These are phyloP conservation scores for Mycena venus DNA, from an alignment of 768 basidiomycete genomes.

Conservation along the genomic window DNA sequence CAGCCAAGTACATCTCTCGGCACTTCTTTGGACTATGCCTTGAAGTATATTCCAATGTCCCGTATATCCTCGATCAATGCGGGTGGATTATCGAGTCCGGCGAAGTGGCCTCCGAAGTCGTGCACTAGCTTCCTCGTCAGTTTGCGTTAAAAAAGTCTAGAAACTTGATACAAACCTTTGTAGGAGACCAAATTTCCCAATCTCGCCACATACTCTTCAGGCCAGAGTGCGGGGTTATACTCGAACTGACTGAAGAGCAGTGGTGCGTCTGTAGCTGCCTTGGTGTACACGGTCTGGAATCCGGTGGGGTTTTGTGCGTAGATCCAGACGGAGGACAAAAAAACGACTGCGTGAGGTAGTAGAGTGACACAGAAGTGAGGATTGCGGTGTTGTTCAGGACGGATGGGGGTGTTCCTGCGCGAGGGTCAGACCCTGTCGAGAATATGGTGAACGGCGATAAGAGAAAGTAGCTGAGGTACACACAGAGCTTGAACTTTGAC, in stretches of 20 bases:
- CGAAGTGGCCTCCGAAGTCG: conserved; percentile 12
- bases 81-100: too few species aligned
- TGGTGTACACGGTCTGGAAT: not conserved
- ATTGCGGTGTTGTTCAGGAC: conserved; percentile 18
- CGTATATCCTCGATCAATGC: too few species aligned
- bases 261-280: conserved; percentile 7
- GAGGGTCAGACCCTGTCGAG: conserved; percentile 16
- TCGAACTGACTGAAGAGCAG: too few species aligned
- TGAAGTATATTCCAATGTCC: too few species aligned
- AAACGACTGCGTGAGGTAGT: too few species aligned
- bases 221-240: conserved; percentile 3
- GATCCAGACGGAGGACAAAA: conserved; percentile 32
- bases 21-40: too few species aligned
- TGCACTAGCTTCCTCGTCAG: not conserved
- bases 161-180: not conserved
- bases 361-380: conserved; percentile 35
- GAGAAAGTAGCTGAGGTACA: not conserved
- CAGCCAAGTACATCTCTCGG: too few species aligned
- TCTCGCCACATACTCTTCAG: conserved; percentile 2
- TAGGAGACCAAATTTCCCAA: conserved; percentile 6
- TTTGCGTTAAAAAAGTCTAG: not conserved
- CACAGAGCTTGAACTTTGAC: conserved; percentile 33
- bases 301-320: conserved; percentile 24
- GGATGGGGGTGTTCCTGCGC: conserved; percentile 16
- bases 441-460: too few species aligned